These are phyloP conservation scores for Ceratobasidium sp. DNA, from an alignment of 1,284 basidiomycete genomes.

Conservation along the genomic window DNA sequence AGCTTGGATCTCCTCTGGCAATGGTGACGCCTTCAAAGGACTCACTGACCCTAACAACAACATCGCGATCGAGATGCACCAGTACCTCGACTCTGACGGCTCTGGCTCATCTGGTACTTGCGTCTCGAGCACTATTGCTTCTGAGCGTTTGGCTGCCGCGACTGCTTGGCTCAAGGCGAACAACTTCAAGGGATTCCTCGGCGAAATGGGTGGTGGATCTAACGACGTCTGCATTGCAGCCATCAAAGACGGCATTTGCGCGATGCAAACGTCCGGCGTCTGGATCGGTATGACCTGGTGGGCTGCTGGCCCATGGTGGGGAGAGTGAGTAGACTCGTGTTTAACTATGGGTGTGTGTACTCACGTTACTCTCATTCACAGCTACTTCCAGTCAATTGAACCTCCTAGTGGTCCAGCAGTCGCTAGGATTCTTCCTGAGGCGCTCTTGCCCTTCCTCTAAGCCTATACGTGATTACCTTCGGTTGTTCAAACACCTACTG, in stretches of 20 bases:
- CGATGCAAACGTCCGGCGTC: conserved; percentile 70
- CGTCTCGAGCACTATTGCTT: conserved; percentile 71
- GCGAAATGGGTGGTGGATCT: conserved; percentile 72
- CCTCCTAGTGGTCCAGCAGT: conserved; percentile 70
- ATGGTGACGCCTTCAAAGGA: conserved; percentile 65
- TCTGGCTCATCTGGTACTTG: conserved; percentile 70
- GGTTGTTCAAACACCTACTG: no score
- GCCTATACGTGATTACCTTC: background rate
- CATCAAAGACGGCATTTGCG: conserved; percentile 68
- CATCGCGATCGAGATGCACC: conserved; percentile 75
- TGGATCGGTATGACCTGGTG: conserved; percentile 65
- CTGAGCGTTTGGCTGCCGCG: conserved; percentile 68
- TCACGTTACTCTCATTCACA: background rate
- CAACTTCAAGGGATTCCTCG: conserved; percentile 73
- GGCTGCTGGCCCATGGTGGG: conserved; percentile 48
- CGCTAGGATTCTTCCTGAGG: conserved; percentile 67
- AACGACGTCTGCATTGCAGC: conserved; percentile 68
- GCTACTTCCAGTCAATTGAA: conserved; percentile 53
- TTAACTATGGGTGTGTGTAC: background rate
- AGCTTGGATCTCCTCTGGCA: conserved; percentile 70
- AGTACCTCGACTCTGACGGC: conserved; percentile 76
- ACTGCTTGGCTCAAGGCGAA: conserved; percentile 71
- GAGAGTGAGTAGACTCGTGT: conserved; percentile 14
- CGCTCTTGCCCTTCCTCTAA: conserved; percentile 69
- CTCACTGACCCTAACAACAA: conserved; percentile 74